Evolutionary conservation across 108 stramenopile genomes (phyloP).

Genomic region (Nitzschia sp.): DNA sequence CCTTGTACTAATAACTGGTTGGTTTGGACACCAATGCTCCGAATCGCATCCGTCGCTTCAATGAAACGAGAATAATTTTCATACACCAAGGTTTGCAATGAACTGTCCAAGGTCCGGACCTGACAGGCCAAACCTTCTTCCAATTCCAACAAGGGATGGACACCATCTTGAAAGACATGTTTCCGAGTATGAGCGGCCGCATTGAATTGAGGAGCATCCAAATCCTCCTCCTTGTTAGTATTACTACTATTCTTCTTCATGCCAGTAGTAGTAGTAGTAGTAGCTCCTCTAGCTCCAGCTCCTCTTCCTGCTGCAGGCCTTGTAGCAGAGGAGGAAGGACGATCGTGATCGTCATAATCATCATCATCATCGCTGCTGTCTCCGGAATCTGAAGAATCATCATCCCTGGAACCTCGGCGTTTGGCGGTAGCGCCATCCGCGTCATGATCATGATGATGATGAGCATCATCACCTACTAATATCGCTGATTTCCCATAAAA

Average conservation of each 20-base stretch:
- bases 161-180: constrained; percentile 50
- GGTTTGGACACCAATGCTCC: constrained; percentile 70
- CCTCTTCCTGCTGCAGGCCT: too few species aligned
- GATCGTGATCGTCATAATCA: constrained; percentile 23
- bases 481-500: constrained; percentile 68
- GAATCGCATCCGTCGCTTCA: constrained; percentile 96
- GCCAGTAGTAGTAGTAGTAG: not conserved
- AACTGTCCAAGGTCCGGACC: constrained; percentile 87
- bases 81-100: constrained; percentile 98
- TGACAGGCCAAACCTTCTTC: constrained; percentile 74
- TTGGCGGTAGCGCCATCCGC: constrained; percentile 14
- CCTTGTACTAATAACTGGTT: too few species aligned
- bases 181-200: constrained; percentile 55
- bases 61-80: constrained; percentile 99
- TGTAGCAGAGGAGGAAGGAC: not conserved
- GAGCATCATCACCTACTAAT: too few species aligned
- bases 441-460: constrained; percentile 26
- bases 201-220: constrained; percentile 79
- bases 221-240: constrained; percentile 30
- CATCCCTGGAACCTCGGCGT: not conserved
- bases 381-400: not conserved
- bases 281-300: not conserved
- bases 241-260: too few species aligned
- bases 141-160: constrained; percentile 64
- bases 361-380: constrained; percentile 29